phyloP scores from a whole-genome alignment of 495 filamentous ascomycete genomes.

The Penicillium paxilli region DNA sequence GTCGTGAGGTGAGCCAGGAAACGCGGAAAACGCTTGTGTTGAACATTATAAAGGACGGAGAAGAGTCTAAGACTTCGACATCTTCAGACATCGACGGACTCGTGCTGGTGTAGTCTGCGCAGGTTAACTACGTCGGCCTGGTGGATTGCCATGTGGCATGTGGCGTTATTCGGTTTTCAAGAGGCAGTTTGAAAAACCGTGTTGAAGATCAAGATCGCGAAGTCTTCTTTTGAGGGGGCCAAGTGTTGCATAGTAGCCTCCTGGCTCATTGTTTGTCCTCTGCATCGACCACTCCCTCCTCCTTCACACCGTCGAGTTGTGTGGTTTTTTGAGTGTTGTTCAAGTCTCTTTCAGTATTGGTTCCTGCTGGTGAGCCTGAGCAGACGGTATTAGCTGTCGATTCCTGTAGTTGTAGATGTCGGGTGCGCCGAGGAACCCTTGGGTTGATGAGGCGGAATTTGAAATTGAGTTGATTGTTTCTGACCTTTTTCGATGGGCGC shows the following conservation, averaged over 20 bases:
- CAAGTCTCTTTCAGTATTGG: conserved; percentile 1
- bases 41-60: conserved; percentile 20
- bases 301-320: conserved; percentile 47
- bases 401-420: conserved; percentile 3
- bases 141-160: neutral
- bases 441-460: conserved; percentile 36
- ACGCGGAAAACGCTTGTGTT: conserved; percentile 32
- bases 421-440: conserved; percentile 4
- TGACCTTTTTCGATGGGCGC: conserved; percentile 84
- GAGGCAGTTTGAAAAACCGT: too few species aligned
- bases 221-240: neutral
- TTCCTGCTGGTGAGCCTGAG: conserved; percentile 12
- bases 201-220: neutral
- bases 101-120: conserved; percentile 20
- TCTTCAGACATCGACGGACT: conserved; percentile 4
- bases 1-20: conserved; percentile 17
- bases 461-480: conserved; percentile 36
- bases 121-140: conserved; percentile 24
- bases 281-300: conserved; percentile 65
- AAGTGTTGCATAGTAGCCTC: neutral
- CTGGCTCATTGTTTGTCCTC: conserved; percentile 31
- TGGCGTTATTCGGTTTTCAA: too few species aligned
- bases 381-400: conserved; percentile 27
- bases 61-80: conserved; percentile 4
- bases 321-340: conserved; percentile 48